Conservation (phyloP, 495 filamentous ascomycete species). For the Neurospora africana region DNA sequence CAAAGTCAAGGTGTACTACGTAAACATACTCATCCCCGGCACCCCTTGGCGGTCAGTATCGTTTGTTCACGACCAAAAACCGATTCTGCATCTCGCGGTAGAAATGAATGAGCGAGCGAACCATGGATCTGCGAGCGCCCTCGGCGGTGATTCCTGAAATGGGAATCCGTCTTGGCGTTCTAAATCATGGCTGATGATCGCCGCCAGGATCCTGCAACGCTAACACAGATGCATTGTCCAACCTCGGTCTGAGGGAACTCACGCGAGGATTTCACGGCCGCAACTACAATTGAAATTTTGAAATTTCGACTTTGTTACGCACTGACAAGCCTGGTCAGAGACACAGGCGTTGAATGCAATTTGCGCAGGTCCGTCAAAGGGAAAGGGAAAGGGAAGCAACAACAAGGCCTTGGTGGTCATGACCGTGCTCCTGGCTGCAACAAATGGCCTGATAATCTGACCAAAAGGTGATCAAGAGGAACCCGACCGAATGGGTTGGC, state of each 20-base stretch:
- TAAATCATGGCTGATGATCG: constrained; percentile 5
- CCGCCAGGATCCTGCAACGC: constrained; percentile 4
- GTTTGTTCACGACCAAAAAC: neutral
- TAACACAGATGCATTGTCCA: neutral
- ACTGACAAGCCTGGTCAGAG: neutral
- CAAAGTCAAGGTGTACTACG: neutral
- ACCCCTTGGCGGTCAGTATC: neutral
- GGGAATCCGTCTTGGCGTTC: constrained; percentile 14
- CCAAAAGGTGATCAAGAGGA: neutral
- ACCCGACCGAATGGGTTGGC: neutral
- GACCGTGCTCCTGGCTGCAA: neutral
- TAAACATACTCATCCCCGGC: neutral
- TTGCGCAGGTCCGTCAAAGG: neutral
- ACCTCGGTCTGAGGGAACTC: constrained; percentile 11
- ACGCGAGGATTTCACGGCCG: neutral
- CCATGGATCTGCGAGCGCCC: neutral
- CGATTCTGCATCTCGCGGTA: neutral
- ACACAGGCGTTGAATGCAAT: neutral
- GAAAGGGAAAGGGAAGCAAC: neutral
- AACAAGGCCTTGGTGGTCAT: neutral
- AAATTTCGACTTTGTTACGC: neutral
- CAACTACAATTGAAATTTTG: neutral
- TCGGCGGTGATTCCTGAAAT: constrained; percentile 17
- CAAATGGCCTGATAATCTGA: neutral
- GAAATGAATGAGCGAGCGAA: neutral